Percentiles rank a stretch among this genome's conserved stretches.
Conservation (phyloP, 805 yeast species). For the Wickerhamiella siamensis region DNA sequence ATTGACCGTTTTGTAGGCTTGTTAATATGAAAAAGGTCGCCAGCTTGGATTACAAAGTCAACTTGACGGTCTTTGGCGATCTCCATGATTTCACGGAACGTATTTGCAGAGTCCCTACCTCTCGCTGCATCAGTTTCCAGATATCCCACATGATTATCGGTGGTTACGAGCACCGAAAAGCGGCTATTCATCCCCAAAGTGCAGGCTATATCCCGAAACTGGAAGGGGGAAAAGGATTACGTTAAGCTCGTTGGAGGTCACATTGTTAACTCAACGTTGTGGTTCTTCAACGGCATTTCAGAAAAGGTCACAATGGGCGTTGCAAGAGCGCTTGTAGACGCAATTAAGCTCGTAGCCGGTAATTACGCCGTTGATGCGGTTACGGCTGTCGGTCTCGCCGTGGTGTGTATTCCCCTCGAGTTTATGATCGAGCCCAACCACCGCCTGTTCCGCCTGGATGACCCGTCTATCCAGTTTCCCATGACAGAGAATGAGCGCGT, state of each 20-base stretch:
- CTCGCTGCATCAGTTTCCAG: constrained; percentile 79
- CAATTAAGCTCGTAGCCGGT: neutral
- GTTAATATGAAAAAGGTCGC: constrained; percentile 83
- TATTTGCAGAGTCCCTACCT: constrained; percentile 78
- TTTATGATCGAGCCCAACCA: constrained; percentile 40
- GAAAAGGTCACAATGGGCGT: too few relatives aligned
- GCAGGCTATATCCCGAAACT: too few relatives aligned
- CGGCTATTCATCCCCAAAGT: too few relatives aligned
- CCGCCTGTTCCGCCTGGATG: constrained; percentile 64
- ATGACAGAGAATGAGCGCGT: constrained; percentile 64
- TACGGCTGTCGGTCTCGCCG: neutral
- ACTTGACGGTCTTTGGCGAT: constrained; percentile 54
- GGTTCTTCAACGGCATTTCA: too few relatives aligned
- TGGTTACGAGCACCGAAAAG: constrained; percentile 50
- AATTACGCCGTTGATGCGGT: neutral
- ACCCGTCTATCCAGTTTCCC: constrained; percentile 69
- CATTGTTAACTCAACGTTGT: too few relatives aligned
- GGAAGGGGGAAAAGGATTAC: too few relatives aligned
- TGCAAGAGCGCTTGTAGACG: too few relatives aligned
- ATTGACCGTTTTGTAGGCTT: constrained; percentile 78
- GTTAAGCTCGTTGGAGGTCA: too few relatives aligned
- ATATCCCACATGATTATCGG: constrained; percentile 95
- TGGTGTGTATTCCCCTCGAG: constrained; percentile 15
- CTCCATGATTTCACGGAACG: constrained; percentile 70
- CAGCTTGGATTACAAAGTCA: constrained; percentile 83